phyloP scores from a whole-genome alignment of 768 basidiomycete species.

The Pilatotrama ljubarskyi region DNA sequence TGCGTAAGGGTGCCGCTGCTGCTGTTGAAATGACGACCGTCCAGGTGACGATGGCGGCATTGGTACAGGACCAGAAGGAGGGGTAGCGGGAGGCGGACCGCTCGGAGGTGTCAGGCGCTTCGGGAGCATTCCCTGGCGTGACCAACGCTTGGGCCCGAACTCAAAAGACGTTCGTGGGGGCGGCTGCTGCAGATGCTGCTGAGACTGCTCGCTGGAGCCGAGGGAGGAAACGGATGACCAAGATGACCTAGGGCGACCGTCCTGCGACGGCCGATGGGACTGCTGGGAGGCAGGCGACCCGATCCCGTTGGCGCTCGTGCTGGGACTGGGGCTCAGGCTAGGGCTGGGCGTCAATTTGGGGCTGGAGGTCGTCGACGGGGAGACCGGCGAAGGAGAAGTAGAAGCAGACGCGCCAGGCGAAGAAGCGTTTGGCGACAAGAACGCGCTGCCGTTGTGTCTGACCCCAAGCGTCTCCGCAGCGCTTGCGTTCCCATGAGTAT shows the following conservation, averaged over 20 bases:
- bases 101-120: slow-evolving; percentile 56
- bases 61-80: slow-evolving; percentile 20
- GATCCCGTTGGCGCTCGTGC: not conserved
- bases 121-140: slow-evolving; percentile 41
- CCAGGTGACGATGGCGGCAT: slow-evolving; percentile 10
- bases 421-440: slow-evolving; percentile 22
- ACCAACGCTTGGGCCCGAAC: slow-evolving; percentile 30
- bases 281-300: slow-evolving; percentile 3
- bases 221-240: slow-evolving; percentile 26
- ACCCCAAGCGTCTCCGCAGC: slow-evolving; percentile 39
- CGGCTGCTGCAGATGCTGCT: slow-evolving; percentile 7
- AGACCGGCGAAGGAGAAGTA: slow-evolving; percentile 11
- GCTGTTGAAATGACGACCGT: slow-evolving; percentile 19
- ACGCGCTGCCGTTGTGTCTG: slow-evolving; percentile 18
- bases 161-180: slow-evolving; percentile 18
- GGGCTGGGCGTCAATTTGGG: slow-evolving; percentile 14
- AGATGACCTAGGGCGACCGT: slow-evolving; percentile 19
- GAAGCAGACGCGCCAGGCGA: slow-evolving; percentile 10
- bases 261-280: not conserved
- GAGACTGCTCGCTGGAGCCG: slow-evolving; percentile 23
- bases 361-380: slow-evolving; percentile 18
- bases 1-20: slow-evolving; percentile 29
- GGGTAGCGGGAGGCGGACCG: slow-evolving; percentile 58
- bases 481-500: slow-evolving; percentile 35
- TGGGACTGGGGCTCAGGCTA: slow-evolving; percentile 13